A percentile compares a stretch with the other conserved stretches of the same genome.
Conservation (phyloP, 2,329 filamentous ascomycete species). For the Botrytis paeoniae region DNA sequence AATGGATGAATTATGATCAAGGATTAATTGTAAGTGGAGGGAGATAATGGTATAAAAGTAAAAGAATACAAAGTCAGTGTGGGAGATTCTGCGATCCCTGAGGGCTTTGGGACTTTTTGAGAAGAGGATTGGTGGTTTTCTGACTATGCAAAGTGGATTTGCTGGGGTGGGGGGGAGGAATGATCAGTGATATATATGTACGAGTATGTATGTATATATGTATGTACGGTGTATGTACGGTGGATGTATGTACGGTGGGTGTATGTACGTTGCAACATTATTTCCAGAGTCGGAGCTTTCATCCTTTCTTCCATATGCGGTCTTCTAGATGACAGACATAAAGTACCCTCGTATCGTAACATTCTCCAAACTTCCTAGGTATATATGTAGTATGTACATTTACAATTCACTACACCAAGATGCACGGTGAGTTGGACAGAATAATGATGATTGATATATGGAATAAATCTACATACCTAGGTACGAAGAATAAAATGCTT, state of each 20-base stretch:
- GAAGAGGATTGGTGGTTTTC: background rate
- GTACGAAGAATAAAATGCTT: background rate
- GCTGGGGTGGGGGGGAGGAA: background rate
- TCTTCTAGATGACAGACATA: background rate
- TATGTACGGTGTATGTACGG: background rate
- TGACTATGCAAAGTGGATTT: background rate
- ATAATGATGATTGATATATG: background rate
- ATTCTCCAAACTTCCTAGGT: background rate
- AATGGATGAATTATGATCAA: background rate
- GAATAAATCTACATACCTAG: background rate
- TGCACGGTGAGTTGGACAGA: constrained; percentile 17
- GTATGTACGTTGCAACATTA: background rate
- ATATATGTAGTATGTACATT: background rate
- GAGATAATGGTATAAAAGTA: background rate
- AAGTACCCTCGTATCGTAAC: background rate
- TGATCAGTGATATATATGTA: background rate
- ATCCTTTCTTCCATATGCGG: background rate
- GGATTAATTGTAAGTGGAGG: constrained; percentile 2
- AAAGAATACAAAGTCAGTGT: constrained; percentile 1
- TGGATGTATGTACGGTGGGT: background rate
- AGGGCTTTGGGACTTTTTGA: background rate
- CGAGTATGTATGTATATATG: background rate
- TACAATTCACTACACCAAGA: background rate
- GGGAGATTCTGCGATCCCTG: constrained; percentile 20
- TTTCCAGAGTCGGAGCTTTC: background rate